Conservation (phyloP, 306 rosid genomes). For the Albizia julibrissin region DNA sequence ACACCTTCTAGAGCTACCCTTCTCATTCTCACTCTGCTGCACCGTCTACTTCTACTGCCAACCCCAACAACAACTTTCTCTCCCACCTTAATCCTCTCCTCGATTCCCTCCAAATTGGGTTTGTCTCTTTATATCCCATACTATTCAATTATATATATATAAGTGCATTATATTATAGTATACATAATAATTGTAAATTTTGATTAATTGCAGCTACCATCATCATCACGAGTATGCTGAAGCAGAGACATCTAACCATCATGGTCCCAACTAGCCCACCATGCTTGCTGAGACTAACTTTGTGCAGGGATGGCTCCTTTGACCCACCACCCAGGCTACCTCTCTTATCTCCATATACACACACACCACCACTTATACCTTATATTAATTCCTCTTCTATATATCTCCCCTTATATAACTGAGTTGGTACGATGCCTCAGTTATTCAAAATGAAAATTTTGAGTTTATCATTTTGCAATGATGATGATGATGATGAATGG, state of each 20-base stretch:
- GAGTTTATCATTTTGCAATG: no score
- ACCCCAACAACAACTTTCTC: conserved; percentile 44
- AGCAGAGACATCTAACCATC: conserved; percentile 52
- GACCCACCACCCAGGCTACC: neutral
- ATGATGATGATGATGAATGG: no score
- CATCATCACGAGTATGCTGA: conserved; percentile 48
- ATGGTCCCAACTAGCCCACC: conserved; percentile 31
- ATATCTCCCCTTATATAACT: no score
- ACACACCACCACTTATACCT: no score
- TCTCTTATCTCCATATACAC: no score
- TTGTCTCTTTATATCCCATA: neutral
- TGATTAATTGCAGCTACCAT: conserved; percentile 51
- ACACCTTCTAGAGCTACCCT: conserved; percentile 59
- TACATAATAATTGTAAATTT: no score
- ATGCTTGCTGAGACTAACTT: conserved; percentile 64
- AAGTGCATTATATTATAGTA: no score
- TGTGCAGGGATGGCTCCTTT: conserved; percentile 63
- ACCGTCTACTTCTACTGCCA: conserved; percentile 31
- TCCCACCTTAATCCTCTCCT: conserved; percentile 42
- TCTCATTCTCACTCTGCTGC: neutral
- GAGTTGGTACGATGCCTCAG: no score
- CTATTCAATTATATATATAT: no score
- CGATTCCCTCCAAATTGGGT: conserved; percentile 80
- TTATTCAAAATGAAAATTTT: no score
- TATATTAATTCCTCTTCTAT: neutral